Evolutionary conservation across 2,329 filamentous ascomycete species (phyloP), one percentile per base, ranked within the genome.

Genomic region (Xylariaceae sp.): DNA sequence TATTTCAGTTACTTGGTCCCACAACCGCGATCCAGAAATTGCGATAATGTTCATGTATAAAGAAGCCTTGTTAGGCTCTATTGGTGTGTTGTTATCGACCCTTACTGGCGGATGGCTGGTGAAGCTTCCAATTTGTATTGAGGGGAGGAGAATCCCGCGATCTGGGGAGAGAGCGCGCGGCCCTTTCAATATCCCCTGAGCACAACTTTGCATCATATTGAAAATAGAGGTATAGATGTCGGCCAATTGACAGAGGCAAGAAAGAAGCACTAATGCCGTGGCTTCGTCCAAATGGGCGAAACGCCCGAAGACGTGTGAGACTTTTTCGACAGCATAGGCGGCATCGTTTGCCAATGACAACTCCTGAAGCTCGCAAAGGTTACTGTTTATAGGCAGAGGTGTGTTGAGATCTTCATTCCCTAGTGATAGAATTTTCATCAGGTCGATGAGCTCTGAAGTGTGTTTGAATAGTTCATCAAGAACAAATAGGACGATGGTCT

Each of bases 201-300:
- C 35, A 10, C 46, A 52, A 3, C 21, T 19, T 21, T 22, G 34
- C 16, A 52, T 47, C 1, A 40, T 40, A 7, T 45, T 27, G 38
- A 50, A 47, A 21, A 52, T 40, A 29, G 36, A 27, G 14, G 37
- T 44, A 33, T 50, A 52, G 37, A 49, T 47, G 17, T 44, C 41
- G 14, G 22, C n/a, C 14, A 50, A 44, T n/a, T 38, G 44, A 8
- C 36, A 52, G 41, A 49, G 49, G 22, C 49, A 52, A 3, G 49
- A 52, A 3, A 52, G 34, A 22, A 50, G 36, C 1, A 50, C 22
- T 1, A 52, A 16, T 12, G 23, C 5, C 11, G 34, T 47, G 16
- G 49, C 44, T 20, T 49, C 46, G 8, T 52, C 49, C 11, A 48
- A 21, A 7, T 23, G 45, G 3, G 29, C 4, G 33, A 22, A 42